Base-by-base conservation (phyloP, 1,284 basidiomycete species). In the Rhodotorula mucilaginosa region DNA sequence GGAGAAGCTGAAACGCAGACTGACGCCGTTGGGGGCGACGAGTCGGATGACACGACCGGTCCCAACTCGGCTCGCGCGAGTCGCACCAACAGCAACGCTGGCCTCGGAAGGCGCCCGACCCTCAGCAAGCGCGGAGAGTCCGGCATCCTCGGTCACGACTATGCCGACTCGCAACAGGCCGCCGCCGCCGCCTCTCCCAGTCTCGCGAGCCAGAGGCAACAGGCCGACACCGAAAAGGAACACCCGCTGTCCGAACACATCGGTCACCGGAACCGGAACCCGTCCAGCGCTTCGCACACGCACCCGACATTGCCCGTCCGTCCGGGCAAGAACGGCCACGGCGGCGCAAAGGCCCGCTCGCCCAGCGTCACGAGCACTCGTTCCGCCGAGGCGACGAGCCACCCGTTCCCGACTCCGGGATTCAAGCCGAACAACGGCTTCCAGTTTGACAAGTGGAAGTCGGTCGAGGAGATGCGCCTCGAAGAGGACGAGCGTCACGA, bases 401-500 rank as follows among this genome's bases (percentile, higher is more conserved):
- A 76, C 58, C 78, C 78, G 58, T 79, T 79, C 74, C 78, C 77
- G 58, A 78, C 76, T 3, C 78, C 78, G 7, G 77, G 78, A 29
- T 67, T 74, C 67, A 79, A 79, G 70, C 66, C 61, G 29, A 56
- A 64, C 52, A 64, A 68, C 51, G 74, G 75, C 48, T 70, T 72
- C 57, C 68, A 71, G 44, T 78, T 79, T 58, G 77, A 77, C 52
- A 76, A 78, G 39, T 79, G 76, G 60, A 78, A 78, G 69, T 74
- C 70, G n/a, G 64, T 97, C 46, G 82, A 83, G 72, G 82, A 83
- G 73, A 72, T 73, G 69, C 76, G 82, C n/a, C 78, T 83, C 23
- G 82, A 87, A 59, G 88, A 92, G 78, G 88, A 90, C 73, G 85
- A 84, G 70, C 81, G 83, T 68, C 88, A 88, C 77, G 84, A 87